Conservation (phyloP, 2,329 filamentous ascomycete species). For the Penicillium sp. region DNA sequence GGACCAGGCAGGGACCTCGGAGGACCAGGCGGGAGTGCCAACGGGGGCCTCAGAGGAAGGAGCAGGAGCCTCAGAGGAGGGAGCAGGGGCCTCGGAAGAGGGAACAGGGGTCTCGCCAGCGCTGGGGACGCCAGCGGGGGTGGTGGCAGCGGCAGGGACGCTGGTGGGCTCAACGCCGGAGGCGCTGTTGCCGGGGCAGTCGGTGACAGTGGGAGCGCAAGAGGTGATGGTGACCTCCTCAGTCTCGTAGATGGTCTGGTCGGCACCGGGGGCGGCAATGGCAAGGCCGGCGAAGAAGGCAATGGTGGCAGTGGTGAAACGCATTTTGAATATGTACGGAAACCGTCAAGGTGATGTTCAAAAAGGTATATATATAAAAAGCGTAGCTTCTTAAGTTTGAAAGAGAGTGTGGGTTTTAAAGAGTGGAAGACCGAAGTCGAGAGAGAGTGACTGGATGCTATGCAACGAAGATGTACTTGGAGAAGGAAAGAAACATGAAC, state of each 20-base stretch:
- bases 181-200: conserved; percentile 51
- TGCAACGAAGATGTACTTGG: conserved; percentile 34
- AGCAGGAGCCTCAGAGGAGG: conserved; percentile 7
- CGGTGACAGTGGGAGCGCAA: conserved; percentile 59
- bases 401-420: conserved; percentile 30
- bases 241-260: conserved; percentile 56
- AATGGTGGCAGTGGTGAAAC: conserved; percentile 44
- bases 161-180: conserved; percentile 19
- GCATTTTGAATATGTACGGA: conserved; percentile 42
- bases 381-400: conserved; percentile 29
- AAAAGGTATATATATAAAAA: conserved; percentile 24
- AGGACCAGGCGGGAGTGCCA: conserved; percentile 8
- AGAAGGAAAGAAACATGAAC: conserved; percentile 25
- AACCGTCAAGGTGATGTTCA: conserved; percentile 32
- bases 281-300: conserved; percentile 45
- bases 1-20: conserved; percentile 9
- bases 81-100: conserved; percentile 1
- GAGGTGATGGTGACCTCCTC: conserved; percentile 63
- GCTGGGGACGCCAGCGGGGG: conserved; percentile 19
- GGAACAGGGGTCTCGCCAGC: conserved; percentile 15
- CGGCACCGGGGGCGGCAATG: conserved; percentile 37
- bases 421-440: conserved; percentile 49
- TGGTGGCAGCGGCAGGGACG: conserved; percentile 11
- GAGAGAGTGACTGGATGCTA: conserved; percentile 35
- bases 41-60: conserved; percentile 1